A percentile compares a stretch with the other conserved stretches of the same genome.
Evolutionary conservation across 164 flowering plant genomes (phyloP).

Genomic region (Vitis rotundifolia): DNA sequence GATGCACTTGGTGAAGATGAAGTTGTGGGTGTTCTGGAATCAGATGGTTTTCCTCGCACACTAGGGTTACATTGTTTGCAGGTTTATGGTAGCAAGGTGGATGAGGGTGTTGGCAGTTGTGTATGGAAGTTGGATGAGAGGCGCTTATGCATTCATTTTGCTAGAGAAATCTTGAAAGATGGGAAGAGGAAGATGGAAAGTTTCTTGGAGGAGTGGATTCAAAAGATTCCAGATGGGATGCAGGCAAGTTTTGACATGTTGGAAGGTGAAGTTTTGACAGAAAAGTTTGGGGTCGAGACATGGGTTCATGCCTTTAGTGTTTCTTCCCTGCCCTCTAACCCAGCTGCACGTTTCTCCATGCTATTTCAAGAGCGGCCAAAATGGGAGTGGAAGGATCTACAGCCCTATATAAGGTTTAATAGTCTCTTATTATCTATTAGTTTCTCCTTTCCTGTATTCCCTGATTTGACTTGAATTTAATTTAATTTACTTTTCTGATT

Average conservation of each 20-base stretch:
- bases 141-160: slow-evolving; percentile 72
- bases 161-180: slow-evolving; percentile 52
- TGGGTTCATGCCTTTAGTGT: slow-evolving; percentile 75
- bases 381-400: slow-evolving; percentile 89
- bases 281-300: slow-evolving; percentile 67
- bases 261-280: slow-evolving; percentile 89
- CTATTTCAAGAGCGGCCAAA: slow-evolving; percentile 69
- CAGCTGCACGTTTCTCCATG: slow-evolving; percentile 73
- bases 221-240: slow-evolving; percentile 69
- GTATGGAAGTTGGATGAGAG: slow-evolving; percentile 71
- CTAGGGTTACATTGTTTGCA: slow-evolving; percentile 65
- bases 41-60: slow-evolving; percentile 64
- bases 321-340: slow-evolving; percentile 66
- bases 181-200: slow-evolving; percentile 72
- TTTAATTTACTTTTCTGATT: not conserved
- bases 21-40: slow-evolving; percentile 45
- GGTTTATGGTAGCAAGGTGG: slow-evolving; percentile 51
- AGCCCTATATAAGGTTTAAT: slow-evolving; percentile 80
- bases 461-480: not conserved
- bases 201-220: slow-evolving; percentile 74
- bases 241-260: slow-evolving; percentile 65
- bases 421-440: not conserved
- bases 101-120: slow-evolving; percentile 22
- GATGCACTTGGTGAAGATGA: slow-evolving; percentile 60
- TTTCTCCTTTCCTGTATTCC: not conserved